Evolutionary conservation across 2,329 filamentous ascomycete genomes (phyloP).

Genomic region (Colletotrichum endophyticum): DNA sequence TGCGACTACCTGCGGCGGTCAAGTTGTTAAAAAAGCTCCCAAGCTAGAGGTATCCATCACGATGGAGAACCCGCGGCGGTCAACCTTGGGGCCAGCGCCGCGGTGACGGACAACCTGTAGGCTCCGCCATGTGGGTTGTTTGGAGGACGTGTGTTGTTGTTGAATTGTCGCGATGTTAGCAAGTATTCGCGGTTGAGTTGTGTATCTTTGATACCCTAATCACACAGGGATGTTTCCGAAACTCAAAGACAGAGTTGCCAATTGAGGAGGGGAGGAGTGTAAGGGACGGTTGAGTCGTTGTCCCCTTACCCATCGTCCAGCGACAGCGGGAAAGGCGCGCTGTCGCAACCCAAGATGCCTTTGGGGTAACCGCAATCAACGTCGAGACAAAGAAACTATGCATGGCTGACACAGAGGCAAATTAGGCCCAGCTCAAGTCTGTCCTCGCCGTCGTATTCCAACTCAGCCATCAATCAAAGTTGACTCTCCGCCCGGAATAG

Average conservation of each 20-base stretch:
- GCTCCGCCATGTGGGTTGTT: constrained; percentile 9
- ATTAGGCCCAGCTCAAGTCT: background rate
- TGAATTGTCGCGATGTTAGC: background rate
- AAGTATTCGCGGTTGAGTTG: background rate
- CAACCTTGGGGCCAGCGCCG: background rate
- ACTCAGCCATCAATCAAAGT: background rate
- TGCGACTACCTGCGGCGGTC: constrained; percentile 1
- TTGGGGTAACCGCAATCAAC: background rate
- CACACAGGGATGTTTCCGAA: background rate
- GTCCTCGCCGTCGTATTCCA: background rate
- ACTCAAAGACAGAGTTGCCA: background rate
- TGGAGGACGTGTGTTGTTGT: background rate
- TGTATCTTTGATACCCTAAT: background rate
- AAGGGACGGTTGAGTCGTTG: background rate
- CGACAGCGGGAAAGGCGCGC: background rate
- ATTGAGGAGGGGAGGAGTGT: background rate
- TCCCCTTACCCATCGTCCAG: background rate
- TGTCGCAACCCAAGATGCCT: background rate
- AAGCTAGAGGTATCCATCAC: background rate
- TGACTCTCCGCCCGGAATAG: background rate
- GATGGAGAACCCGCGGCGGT: background rate
- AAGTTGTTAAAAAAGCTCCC: background rate
- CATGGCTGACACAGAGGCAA: background rate
- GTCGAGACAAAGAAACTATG: background rate
- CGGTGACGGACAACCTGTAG: background rate